Evolutionary conservation across 2,329 filamentous ascomycete genomes (phyloP).

Genomic region (Cercospora berteroae): DNA sequence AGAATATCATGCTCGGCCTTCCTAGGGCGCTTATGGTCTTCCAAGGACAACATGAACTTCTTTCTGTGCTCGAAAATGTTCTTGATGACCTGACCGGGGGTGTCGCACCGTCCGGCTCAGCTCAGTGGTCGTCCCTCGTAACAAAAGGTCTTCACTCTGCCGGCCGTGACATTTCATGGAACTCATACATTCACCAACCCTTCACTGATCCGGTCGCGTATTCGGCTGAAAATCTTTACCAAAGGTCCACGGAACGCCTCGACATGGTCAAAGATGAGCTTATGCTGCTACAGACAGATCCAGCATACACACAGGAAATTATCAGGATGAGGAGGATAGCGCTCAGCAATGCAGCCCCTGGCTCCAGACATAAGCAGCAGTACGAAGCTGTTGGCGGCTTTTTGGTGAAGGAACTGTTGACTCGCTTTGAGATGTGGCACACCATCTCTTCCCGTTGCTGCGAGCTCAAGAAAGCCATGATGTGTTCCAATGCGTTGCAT

Average conservation of each 20-base stretch:
- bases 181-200: not conserved
- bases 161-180: not conserved
- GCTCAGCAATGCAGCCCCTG: not conserved
- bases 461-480: not conserved
- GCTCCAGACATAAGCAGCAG: not conserved
- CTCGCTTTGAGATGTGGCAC: constrained; percentile 7
- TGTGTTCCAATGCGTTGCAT: not conserved
- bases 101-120: not conserved
- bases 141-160: not conserved
- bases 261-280: constrained; percentile 8
- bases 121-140: not conserved
- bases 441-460: not conserved
- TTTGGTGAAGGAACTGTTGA: not conserved
- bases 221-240: not conserved
- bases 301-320: not conserved
- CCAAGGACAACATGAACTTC: constrained; percentile 11
- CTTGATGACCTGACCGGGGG: not conserved
- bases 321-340: not conserved
- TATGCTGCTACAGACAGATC: constrained; percentile 9
- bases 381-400: not conserved
- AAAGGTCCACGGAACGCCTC: not conserved
- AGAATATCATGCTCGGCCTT: not conserved
- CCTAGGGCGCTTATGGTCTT: not conserved
- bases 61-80: not conserved
- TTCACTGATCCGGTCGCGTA: not conserved